Evolutionary conservation across 2,329 filamentous ascomycete species (phyloP), one percentile per base, ranked within the genome.

Genomic region (Phialophora tarda): DNA sequence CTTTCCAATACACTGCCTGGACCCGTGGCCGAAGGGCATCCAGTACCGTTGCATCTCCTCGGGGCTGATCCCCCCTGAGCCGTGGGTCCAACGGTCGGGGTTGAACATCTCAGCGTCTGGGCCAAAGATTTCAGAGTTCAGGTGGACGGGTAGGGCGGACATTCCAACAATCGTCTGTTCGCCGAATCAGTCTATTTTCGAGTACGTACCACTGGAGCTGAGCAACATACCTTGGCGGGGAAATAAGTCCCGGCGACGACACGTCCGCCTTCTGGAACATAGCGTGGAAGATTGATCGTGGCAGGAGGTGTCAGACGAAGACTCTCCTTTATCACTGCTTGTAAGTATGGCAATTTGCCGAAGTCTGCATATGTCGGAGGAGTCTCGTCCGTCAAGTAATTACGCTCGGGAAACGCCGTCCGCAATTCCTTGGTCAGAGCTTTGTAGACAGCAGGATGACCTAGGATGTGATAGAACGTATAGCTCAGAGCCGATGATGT

Each of bases 11-110:
- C 55, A 58, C 55, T 58, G 55, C 23, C 55, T 58, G 23, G 55
- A 58, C 34, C 55, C 55, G 34, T 58, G 55, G 4, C 55, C 55
- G 38, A 58, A 58, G 55, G 55, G 55, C 55, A 58, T 58, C 55
- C 55, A 58, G 55, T 58, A 58, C 55, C 55, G 55, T 44, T 58
- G 55, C 55, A 58, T 58, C 55, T 58, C 55, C 5, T 58, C 55
- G 6, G 55, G 55, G 14, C 23, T 58, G 55, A 58, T 58, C 38
- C 55, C 55, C 10, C 55, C 55, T 14, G 55, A 58, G 34, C 55
- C 55, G 34, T 17, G 17, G 24, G 28, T 44, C 55, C 55, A 58
- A 11, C 55, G 55, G 38, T 58, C 55, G 23, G 55, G 55, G 55
- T 58, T 58, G 55, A 58, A 58, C 34, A 47, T 47, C 23, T n/a